Base-by-base conservation (phyloP, 139 green algal species). In the Coelastrella sp. region DNA sequence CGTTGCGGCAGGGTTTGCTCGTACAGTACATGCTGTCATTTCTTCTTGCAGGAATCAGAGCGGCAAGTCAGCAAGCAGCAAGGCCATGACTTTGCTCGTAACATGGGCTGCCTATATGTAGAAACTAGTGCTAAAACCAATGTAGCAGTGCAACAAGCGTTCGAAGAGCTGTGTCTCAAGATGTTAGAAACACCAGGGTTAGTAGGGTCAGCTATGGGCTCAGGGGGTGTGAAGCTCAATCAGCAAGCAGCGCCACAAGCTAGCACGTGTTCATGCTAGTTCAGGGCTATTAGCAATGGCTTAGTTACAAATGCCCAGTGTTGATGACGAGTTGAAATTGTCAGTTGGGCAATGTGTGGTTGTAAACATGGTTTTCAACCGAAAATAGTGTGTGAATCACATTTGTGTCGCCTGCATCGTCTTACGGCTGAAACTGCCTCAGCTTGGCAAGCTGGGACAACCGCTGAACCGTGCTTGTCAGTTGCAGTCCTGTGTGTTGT, bases 141-240 rank as follows among this genome's bases (percentile, higher is more conserved):
- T 81, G 68, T 95, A 90, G 95, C 95, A 59, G 97, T 99, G 88
- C 81, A 74, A 88, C 94, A 97, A 74, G 96, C 96, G 0, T 99
- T 99, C 93, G 94, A 98, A 75, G 97, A 99, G 93, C 95, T 99
- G 23, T 94, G 98, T n/a, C 90, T 96, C 5, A 97, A 98, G 89
- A 96, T 98, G 8, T 56, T 97, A 64, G 93, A 96, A 54, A 95
- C 92, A 74, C 94, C 95, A 32, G 61, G 65, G 8, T 86, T 97
- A 59, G 58, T 95, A 65, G 66, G 91, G 22, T 60, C 73, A 65
- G 85, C 73, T 14, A 32, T 77, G 5, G 85, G 85, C n/a, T 82
- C 85, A 47, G 85, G 85, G 20, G 74, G 85, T 65, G 85, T 90
- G 57, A 90, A 90, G 23, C 73, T 90, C 20, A 76, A n/a, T 23